Percentiles rank a stretch among this genome's conserved stretches.
Evolutionary conservation across 106 monocot species (phyloP).

Genomic region (Dendrobium catenatum): DNA sequence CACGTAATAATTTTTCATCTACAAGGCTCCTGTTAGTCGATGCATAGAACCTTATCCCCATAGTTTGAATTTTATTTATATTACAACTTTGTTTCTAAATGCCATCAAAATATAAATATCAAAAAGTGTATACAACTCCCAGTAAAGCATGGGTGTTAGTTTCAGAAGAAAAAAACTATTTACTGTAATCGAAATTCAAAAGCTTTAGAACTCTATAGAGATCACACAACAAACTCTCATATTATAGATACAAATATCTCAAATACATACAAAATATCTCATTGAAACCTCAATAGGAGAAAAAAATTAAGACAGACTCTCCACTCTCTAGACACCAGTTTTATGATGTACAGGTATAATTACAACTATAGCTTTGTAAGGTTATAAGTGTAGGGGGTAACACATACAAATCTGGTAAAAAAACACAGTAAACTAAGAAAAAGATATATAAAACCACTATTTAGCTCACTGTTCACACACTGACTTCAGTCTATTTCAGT

Average conservation of each 20-base stretch:
- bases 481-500: too few relatives aligned
- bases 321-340: background rate
- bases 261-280: background rate
- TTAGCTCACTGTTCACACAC: background rate
- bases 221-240: background rate
- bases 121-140: too few relatives aligned
- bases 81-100: too few relatives aligned
- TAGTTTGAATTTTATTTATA: too few relatives aligned
- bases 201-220: background rate
- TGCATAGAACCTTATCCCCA: too few relatives aligned
- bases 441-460: background rate
- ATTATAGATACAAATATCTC: background rate
- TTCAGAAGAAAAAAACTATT: too few relatives aligned
- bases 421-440: background rate
- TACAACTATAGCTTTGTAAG: background rate
- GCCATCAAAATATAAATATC: too few relatives aligned
- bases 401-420: background rate
- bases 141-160: too few relatives aligned
- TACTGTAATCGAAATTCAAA: too few relatives aligned
- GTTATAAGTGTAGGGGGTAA: background rate
- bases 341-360: constrained; percentile 1
- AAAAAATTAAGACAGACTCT: too few relatives aligned
- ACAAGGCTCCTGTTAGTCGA: too few relatives aligned
- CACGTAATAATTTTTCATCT: too few relatives aligned
- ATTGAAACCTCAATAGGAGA: background rate